A percentile compares a stretch with the other conserved stretches of the same genome.
These are phyloP conservation scores for Coffea eugenioides DNA, from an alignment of 257 asterid species.

Conservation along the genomic window DNA sequence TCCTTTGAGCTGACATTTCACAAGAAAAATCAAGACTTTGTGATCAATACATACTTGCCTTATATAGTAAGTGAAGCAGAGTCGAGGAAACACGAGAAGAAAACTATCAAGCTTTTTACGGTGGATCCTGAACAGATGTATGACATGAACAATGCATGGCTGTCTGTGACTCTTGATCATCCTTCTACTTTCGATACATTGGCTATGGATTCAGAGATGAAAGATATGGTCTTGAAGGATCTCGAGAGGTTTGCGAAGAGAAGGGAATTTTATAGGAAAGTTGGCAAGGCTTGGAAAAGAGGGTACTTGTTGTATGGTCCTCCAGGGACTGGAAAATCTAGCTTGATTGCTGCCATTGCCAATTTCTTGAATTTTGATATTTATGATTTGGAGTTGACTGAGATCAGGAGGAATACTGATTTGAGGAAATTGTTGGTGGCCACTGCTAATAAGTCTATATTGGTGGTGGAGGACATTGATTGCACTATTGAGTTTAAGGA, in stretches of 20 bases:
- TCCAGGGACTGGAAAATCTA: conserved; percentile 80
- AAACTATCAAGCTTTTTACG: conserved; percentile 47
- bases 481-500: conserved; percentile 56
- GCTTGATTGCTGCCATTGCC: conserved; percentile 79
- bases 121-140: conserved; percentile 39
- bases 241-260: conserved; percentile 48
- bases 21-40: conserved; percentile 37
- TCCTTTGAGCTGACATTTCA: conserved; percentile 65
- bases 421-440: conserved; percentile 44
- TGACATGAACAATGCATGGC: conserved; percentile 38
- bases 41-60: conserved; percentile 44
- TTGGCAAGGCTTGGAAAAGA: conserved; percentile 79
- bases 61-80: conserved; percentile 28
- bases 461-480: conserved; percentile 73
- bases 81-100: conserved; percentile 36
- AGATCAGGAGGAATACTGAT: conserved; percentile 49
- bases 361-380: conserved; percentile 62
- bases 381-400: conserved; percentile 64
- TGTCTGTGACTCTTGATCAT: conserved; percentile 45
- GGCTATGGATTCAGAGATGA: conserved; percentile 57
- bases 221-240: conserved; percentile 45
- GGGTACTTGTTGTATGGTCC: conserved; percentile 77
- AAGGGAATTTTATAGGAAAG: conserved; percentile 49
- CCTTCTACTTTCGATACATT: conserved; percentile 63
- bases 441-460: conserved; percentile 27